Base-by-base conservation (phyloP, 305 asterid species). In the Fraxinus xanthoxyloides region DNA sequence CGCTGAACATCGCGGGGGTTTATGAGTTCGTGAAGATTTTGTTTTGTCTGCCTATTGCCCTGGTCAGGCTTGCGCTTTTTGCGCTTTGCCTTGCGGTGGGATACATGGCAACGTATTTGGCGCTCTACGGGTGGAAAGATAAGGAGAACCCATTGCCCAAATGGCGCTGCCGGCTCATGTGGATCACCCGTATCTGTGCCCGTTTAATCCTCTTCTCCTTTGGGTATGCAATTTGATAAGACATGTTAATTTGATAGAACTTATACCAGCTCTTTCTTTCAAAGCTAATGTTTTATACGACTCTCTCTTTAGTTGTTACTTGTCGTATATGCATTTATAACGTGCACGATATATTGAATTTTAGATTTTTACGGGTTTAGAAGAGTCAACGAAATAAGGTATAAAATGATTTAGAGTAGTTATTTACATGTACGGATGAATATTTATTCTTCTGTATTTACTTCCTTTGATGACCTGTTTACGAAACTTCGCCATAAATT, bases 1-100 rank as follows among this genome's bases (percentile, higher is more conserved):
- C 98, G 72, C 90, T 87, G 15, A 21, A 34, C 4, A 59, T 97
- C 79, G 96, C 90, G 82, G 99, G 99, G 79, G 70, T 95, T 2
- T 97, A 97, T 83, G 98, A 97, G 90, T 95, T 96, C 95, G 38
- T 92, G 69, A 97, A 97, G 96, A 91, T 91, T 85, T 24, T 92
- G 84, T 76, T 95, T 75, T 90, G 94, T 82, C 80, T 93, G 86
- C 99, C 98, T 1, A 48, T 97, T 79, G 97, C 91, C 38, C 85
- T 88, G 9, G 78, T 89, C 4, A 90, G 98, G 82, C 89, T 94
- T 35, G 81, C 92, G 77, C 72, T 97, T 30, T 93, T 97, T 74
- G 96, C 94, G 30, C 46, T 92, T 77, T 90, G 87, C 43, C 83
- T 97, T 87, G 36, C 79, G 79, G 78, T 89, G 67, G 99, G 99